Evolutionary conservation across 441 rosid genomes (phyloP), one percentile per base, ranked within the genome.

Genomic region (Euphorbia schlechtendalii): DNA sequence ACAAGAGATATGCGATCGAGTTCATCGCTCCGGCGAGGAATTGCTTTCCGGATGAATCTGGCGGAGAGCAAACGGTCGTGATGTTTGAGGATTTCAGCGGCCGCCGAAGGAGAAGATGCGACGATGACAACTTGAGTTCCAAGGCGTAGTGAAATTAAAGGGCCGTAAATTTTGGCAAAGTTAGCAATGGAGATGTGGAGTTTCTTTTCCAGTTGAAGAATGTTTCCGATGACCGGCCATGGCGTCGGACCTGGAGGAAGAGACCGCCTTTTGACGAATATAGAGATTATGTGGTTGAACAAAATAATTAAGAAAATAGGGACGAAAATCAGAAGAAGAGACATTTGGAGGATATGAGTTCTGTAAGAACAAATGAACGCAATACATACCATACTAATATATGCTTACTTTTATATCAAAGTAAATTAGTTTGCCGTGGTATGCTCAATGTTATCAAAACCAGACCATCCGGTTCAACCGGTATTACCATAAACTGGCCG

Each of bases 61-160:
- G 66, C 67, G 0, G 73, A 75, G 48, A 80, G 62, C 20, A 66
- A 56, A 41, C 40, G 61, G 43, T 75, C 80, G 8, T 70, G 71
- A 46, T 67, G 67, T 56, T 71, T 75, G 6, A 80, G 80, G 18
- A 80, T 75, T 32, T 69, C 73, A 1, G 70, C 8, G 11, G 84
- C 82, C 3, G 65, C 74, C 8, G 10, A 41, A 0, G 73, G 71
- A 10, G 84, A 73, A 0, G 80, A 71, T 11, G 67, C 82, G 5
- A 81, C 68, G 5, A 78, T 30, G 0, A 80, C 53, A 1, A 75
- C 61, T 63, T 67, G 74, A 24, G 65, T 49, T 0, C 83, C 81
- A 0, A 74, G 67, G 52, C 56, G 66, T 15, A 76, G 54, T 2
- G 80, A 76, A 3, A 71, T 71, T 13, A 74, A 24, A 20, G 78